Evolutionary conservation across 768 basidiomycete genomes (phyloP), one percentile per base, ranked within the genome.

Genomic region (Tricholoma furcatifolium): DNA sequence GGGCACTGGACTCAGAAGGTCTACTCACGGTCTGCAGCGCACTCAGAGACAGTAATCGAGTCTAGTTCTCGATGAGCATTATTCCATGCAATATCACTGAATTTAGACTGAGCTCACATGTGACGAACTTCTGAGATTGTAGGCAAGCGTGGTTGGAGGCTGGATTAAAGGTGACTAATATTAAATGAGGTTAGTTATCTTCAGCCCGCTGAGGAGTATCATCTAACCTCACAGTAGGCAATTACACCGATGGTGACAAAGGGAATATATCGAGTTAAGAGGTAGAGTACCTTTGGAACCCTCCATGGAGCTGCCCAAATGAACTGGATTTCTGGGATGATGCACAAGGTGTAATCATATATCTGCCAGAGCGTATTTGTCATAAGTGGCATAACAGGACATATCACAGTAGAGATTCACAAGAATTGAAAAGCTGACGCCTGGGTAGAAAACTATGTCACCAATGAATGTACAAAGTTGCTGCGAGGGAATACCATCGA

Each of bases 301-400:
- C 21, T 54, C 55, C 58, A 59, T 8, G 43, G 6, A 34, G 55
- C 35, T 12, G 27, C n/a, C 58, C 58, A 59, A 21, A 60, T 48
- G 15, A 40, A 43, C 17, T 27, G 18, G 4, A 45, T 17, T 35
- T 57, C 51, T 2, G 40, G 46, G 10, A 9, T 6, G n/a, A 49
- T 17, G 15, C 38, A 65, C 61, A 67, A 46, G 57, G 63, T 17
- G 23, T 54, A 42, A 30, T 62, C n/a, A 21, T 66, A 58, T 24
- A 41, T 65, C 27, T 68, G 62, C n/a, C n/a, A n/a, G 14, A 46
- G 4, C 27, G 27, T 7, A 3, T 4, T 27, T 7, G 27, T 27
- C 27, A 27, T 27, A 27, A 27, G n/a, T n/a, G n/a, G n/a, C n/a
- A n/a, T n/a, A n/a, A n/a, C n/a, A n/a, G n/a, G n/a, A n/a, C n/a